Percentiles rank a stretch among this genome's conserved stretches.
Evolutionary conservation across 179 eudicot species (phyloP).

Genomic region (Vitellaria paradoxa): DNA sequence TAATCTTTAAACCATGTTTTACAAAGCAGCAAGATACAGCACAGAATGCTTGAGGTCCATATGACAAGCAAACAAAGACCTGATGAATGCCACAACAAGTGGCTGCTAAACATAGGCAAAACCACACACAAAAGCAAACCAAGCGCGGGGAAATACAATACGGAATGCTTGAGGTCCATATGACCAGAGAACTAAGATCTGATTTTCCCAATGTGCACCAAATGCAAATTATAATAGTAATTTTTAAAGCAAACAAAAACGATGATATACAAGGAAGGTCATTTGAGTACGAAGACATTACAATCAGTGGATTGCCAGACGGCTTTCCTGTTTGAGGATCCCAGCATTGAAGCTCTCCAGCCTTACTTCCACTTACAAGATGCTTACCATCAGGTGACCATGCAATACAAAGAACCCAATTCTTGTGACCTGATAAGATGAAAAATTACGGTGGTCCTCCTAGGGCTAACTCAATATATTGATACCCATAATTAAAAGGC

Average conservation of each 20-base stretch:
- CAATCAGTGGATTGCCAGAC: constrained; percentile 68
- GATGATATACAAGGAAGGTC: neutral
- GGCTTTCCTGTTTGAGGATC: constrained; percentile 87
- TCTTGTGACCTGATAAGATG: constrained; percentile 70
- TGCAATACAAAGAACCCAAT: constrained; percentile 96
- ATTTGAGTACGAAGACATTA: constrained; percentile 27
- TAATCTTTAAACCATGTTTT: too few species aligned
- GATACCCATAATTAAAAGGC: neutral
- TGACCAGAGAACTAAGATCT: neutral
- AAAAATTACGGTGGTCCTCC: neutral
- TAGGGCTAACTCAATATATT: neutral
- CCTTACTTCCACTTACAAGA: constrained; percentile 95
- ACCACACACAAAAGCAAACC: neutral
- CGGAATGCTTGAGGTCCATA: neutral
- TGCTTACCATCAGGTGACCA: constrained; percentile 99
- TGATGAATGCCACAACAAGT: neutral
- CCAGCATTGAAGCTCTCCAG: constrained; percentile 96
- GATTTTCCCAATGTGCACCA: neutral
- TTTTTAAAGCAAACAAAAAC: neutral
- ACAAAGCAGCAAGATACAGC: neutral
- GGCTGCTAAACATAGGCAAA: neutral
- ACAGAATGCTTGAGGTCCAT: neutral
- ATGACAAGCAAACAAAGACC: too few species aligned
- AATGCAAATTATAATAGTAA: neutral
- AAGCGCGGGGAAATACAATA: neutral